Evolutionary conservation across 441 rosid genomes (phyloP).

Genomic region (Raphanus hybrid): DNA sequence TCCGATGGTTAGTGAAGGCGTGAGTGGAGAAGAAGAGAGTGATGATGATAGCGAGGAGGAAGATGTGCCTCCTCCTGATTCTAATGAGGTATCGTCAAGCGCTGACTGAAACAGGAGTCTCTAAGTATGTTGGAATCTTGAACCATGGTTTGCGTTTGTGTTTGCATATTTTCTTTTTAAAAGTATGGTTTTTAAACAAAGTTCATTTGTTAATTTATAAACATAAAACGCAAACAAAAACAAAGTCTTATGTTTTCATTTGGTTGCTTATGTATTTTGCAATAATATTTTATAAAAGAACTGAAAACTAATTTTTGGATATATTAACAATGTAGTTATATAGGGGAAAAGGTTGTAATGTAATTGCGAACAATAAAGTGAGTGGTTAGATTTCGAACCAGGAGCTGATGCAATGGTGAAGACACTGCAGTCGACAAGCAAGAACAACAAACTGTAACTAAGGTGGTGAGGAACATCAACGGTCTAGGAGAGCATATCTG

Average conservation of each 20-base stretch:
- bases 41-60: constrained; percentile 34
- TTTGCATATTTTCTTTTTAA: neutral
- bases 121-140: constrained; percentile 4
- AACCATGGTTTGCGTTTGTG: constrained; percentile 6
- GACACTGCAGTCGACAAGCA: too few species aligned
- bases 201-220: neutral
- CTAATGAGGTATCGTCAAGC: constrained; percentile 32
- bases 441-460: too few species aligned
- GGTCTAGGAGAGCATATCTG: too few species aligned
- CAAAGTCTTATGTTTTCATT: neutral
- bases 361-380: too few species aligned
- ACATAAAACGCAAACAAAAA: neutral
- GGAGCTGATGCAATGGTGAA: too few species aligned
- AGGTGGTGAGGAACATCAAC: too few species aligned
- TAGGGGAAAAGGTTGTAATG: too few species aligned
- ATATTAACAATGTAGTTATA: too few species aligned
- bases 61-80: neutral
- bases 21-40: constrained; percentile 4
- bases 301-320: too few species aligned
- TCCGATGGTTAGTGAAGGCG: constrained; percentile 2
- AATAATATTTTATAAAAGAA: too few species aligned
- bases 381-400: too few species aligned
- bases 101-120: constrained; percentile 2
- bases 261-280: neutral
- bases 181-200: neutral